phyloP scores from a whole-genome alignment of 1,139 yeast genomes.

The Zygosaccharomyces sapae region DNA sequence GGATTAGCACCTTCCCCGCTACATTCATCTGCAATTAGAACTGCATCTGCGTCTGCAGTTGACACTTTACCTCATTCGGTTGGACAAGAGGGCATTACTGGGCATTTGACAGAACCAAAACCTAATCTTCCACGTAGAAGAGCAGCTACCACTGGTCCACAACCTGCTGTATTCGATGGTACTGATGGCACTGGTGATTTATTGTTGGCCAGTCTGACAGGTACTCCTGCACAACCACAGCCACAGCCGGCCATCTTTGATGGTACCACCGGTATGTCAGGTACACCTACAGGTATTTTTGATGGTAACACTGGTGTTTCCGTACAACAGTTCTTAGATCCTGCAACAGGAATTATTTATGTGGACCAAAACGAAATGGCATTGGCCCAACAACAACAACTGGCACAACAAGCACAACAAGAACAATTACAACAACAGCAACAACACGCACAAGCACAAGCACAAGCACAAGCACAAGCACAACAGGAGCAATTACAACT shows the following conservation, averaged over 20 bases:
- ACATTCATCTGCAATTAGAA: constrained; percentile 15
- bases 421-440: constrained; percentile 18
- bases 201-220: constrained; percentile 10
- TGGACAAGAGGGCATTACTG: constrained; percentile 2
- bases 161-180: constrained; percentile 36
- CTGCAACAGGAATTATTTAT: constrained; percentile 32
- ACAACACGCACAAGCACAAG: constrained; percentile 20
- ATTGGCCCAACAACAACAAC: constrained; percentile 21
- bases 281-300: constrained; percentile 21
- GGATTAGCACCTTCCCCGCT: constrained; percentile 3
- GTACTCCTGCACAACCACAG: constrained; percentile 7
- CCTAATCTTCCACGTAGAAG: constrained; percentile 27
- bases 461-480: constrained; percentile 16
- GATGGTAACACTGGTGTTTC: constrained; percentile 27
- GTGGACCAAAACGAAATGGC: constrained; percentile 30
- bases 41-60: constrained; percentile 14
- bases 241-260: constrained; percentile 27
- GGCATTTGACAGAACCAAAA: constrained; percentile 8
- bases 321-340: constrained; percentile 35
- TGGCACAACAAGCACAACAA: constrained; percentile 17
- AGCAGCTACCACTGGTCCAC: constrained; percentile 20
- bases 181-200: constrained; percentile 10
- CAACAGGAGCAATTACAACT: constrained; percentile 21
- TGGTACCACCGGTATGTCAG: constrained; percentile 17
- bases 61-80: constrained; percentile 21